phyloP scores from a whole-genome alignment of 805 yeast genomes.

The Candida namnaoensis region DNA sequence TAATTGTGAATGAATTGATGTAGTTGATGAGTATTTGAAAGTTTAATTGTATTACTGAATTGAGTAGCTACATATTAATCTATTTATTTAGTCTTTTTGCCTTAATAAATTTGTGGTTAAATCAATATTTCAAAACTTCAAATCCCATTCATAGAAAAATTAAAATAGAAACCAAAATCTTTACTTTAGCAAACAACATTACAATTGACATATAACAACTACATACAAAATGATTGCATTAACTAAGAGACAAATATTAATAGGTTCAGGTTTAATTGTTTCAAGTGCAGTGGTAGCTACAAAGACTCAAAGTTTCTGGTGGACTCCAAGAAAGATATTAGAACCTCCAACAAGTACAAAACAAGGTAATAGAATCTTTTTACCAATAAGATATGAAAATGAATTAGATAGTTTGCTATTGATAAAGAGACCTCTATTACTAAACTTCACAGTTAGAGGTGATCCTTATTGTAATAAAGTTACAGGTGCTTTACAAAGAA shows the following conservation, averaged over 20 bases:
- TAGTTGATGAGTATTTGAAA: too few relatives aligned
- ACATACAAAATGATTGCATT: conserved; percentile 8
- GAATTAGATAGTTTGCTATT: conserved; percentile 52
- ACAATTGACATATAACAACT: neutral
- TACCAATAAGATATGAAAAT: conserved; percentile 44
- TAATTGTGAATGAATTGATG: too few relatives aligned
- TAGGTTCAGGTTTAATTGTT: conserved; percentile 16
- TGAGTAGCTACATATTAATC: too few relatives aligned
- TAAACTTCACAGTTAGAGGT: conserved; percentile 65
- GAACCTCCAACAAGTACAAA: conserved; percentile 27
- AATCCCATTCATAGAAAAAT: too few relatives aligned
- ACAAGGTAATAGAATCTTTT: conserved; percentile 33
- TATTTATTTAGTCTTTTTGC: too few relatives aligned
- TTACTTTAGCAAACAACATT: too few relatives aligned
- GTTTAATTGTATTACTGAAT: too few relatives aligned
- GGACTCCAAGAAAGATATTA: conserved; percentile 24
- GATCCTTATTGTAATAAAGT: conserved; percentile 53
- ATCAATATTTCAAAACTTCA: too few relatives aligned
- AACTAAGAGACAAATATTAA: conserved; percentile 12
- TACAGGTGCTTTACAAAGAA: conserved; percentile 50
- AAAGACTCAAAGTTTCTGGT: conserved; percentile 16
- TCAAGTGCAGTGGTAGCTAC: conserved; percentile 11
- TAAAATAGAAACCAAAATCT: too few relatives aligned
- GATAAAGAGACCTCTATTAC: conserved; percentile 48
- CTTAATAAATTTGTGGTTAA: too few relatives aligned